phyloP scores from a whole-genome alignment of 176 grass and related monocot genomes.

The Juncus effusus region DNA sequence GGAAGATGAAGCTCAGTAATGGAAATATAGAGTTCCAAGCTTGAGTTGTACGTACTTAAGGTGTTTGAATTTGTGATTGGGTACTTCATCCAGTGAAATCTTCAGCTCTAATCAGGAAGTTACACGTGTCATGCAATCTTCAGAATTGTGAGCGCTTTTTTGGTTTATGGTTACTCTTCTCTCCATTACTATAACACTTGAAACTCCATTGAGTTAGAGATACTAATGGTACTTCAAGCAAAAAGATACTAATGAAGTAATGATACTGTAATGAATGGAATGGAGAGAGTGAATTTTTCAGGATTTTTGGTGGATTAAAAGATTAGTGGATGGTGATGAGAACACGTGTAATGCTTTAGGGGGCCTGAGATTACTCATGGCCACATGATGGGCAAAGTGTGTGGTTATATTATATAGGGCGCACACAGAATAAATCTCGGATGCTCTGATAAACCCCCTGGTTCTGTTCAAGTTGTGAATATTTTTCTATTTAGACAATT shows the following conservation, averaged over 20 bases:
- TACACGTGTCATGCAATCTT: slow-evolving; percentile 25
- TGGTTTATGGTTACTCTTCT: too few species aligned
- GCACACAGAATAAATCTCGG: too few species aligned
- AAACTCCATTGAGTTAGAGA: too few species aligned
- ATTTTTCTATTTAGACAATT: too few species aligned
- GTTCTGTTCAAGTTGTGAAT: too few species aligned
- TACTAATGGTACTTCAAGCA: too few species aligned
- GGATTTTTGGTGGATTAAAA: not conserved
- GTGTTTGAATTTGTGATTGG: slow-evolving; percentile 28
- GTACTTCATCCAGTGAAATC: slow-evolving; percentile 58
- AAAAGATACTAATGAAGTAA: too few species aligned
- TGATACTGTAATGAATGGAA: too few species aligned
- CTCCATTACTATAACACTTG: too few species aligned
- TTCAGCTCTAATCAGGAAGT: slow-evolving; percentile 21
- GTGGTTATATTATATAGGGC: too few species aligned
- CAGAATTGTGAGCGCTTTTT: too few species aligned
- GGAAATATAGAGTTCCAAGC: not conserved
- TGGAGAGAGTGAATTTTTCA: not conserved
- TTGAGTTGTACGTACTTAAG: slow-evolving; percentile 36
- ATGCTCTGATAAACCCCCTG: too few species aligned
- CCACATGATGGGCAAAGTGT: not conserved
- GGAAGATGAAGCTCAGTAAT: slow-evolving; percentile 7
- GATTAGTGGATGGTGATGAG: not conserved
- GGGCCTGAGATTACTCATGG: slow-evolving; percentile 12
- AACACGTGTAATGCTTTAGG: slow-evolving; percentile 6